Conservation (phyloP, 257 asterid genomes). For the Fraxinus quadrangulata region DNA sequence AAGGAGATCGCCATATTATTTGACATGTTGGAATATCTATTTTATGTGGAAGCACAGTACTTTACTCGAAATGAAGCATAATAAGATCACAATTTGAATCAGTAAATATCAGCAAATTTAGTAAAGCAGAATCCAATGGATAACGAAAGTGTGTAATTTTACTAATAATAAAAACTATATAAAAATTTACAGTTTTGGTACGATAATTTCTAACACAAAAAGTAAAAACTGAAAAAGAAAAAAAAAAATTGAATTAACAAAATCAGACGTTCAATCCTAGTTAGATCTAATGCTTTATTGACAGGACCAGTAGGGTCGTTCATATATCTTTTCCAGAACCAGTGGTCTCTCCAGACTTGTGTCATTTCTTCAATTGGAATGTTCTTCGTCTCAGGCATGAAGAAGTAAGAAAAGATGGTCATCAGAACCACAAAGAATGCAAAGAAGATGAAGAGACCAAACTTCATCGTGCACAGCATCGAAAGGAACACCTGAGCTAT, state of each 20-base stretch:
- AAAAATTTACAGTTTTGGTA: too few relatives aligned
- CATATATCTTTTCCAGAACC: background rate
- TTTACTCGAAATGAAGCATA: too few relatives aligned
- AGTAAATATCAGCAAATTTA: too few relatives aligned
- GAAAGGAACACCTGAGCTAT: background rate
- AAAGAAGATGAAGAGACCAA: slow-evolving; percentile 10
- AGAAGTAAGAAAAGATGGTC: background rate
- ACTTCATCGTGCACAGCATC: slow-evolving; percentile 7
- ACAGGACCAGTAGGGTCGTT: background rate
- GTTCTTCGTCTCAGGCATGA: slow-evolving; percentile 5
- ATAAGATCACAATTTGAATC: too few relatives aligned
- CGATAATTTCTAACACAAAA: background rate
- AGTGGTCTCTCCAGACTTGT: slow-evolving; percentile 12
- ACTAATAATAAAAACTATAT: too few relatives aligned
- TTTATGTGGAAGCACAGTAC: too few relatives aligned
- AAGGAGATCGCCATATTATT: too few relatives aligned
- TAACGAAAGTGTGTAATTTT: too few relatives aligned
- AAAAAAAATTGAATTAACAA: background rate
- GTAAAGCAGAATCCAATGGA: too few relatives aligned
- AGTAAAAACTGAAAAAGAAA: too few relatives aligned
- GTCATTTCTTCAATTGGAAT: slow-evolving; percentile 10
- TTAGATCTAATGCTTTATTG: background rate
- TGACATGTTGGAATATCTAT: too few relatives aligned
- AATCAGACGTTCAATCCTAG: background rate
- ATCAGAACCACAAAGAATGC: background rate